Percentiles rank a stretch among this genome's conserved stretches.
These are phyloP conservation scores for Trichosporon sp. DNA, from an alignment of 1,284 basidiomycete genomes.

Conservation along the genomic window DNA sequence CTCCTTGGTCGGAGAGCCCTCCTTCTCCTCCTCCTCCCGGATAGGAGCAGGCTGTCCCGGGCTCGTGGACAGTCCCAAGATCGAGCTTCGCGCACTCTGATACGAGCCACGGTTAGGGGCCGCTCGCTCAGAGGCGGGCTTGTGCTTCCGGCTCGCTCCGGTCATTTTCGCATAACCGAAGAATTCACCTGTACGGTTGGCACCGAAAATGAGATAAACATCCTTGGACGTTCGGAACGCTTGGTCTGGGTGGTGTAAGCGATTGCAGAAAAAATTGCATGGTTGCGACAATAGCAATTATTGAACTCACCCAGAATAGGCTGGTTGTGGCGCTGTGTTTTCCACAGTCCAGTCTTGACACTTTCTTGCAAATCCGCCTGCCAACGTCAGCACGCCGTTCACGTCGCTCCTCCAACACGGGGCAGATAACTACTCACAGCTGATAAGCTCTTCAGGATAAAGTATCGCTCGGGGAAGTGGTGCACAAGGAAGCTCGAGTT, in stretches of 20 bases:
- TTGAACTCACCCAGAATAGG: constrained; percentile 54
- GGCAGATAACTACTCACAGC: constrained; percentile 55
- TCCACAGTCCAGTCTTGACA: constrained; percentile 76
- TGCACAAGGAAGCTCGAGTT: constrained; percentile 56
- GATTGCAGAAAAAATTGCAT: background rate
- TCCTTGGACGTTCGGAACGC: constrained; percentile 81
- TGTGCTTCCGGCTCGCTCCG: constrained; percentile 30
- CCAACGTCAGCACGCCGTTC: constrained; percentile 9
- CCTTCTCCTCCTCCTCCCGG: constrained; percentile 23
- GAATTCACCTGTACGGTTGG: constrained; percentile 74
- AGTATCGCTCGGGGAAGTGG: constrained; percentile 80
- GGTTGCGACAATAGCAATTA: background rate
- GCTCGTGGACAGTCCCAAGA: background rate
- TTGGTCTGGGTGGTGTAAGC: constrained; percentile 56
- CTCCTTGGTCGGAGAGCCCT: constrained; percentile 7
- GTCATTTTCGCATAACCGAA: constrained; percentile 72
- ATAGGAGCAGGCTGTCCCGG: constrained; percentile 20
- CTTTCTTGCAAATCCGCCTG: constrained; percentile 79
- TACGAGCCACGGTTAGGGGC: background rate
- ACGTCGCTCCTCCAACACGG: background rate
- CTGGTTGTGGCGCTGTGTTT: constrained; percentile 91
- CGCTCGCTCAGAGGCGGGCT: background rate
- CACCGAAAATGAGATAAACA: constrained; percentile 83
- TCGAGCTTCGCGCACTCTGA: background rate
- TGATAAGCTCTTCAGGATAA: constrained; percentile 84